Evolutionary conservation across 257 asterid species (phyloP), one percentile per base, ranked within the genome.

Genomic region (Solanum tarapatanum): DNA sequence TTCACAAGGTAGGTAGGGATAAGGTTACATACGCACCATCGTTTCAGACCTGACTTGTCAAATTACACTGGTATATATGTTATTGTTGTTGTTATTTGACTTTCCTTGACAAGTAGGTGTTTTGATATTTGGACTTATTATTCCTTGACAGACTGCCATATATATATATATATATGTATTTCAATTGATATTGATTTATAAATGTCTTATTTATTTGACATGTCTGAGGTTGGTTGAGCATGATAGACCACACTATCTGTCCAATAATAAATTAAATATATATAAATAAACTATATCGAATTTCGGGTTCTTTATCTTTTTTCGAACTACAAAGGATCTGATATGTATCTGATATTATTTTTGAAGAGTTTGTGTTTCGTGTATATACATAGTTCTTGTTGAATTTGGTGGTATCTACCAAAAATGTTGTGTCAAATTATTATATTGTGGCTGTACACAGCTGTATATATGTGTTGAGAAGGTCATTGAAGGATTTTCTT

Each of bases 391-490:
- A 14, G 9, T 45, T 8, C 24, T 21, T 68, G 21, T 4, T 8
- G 33, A 76, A 35, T 76, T 87, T 76, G 37, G 86, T 36, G 30
- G 36, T 82, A 17, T 35, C 45, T 58, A 48, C 62, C 10, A 35
- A 43, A 43, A 43, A 79, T 24, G 16, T 43, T 43, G 26, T 13
- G 21, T 43, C 9, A 43, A 48, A 28, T 79, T 16, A 8, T 37
- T 28, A 45, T 80, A 12, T 80, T 80, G 66, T 89, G 79, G 86
- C 39, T 64, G 24, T 45, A 19, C 37, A 87, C 43, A 45, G 84
- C 82, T 87, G 75, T 55, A 48, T 87, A 33, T 39, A 66, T 87
- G 48, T 43, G 51, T 69, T 87, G 89, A 32, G 84, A 84, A 86
- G 82, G 88, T 62, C 72, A 74, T 83, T 84, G 60, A 58, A 60